Conservation (phyloP, 148 eudicot species). For the Spergularia bocconei region DNA sequence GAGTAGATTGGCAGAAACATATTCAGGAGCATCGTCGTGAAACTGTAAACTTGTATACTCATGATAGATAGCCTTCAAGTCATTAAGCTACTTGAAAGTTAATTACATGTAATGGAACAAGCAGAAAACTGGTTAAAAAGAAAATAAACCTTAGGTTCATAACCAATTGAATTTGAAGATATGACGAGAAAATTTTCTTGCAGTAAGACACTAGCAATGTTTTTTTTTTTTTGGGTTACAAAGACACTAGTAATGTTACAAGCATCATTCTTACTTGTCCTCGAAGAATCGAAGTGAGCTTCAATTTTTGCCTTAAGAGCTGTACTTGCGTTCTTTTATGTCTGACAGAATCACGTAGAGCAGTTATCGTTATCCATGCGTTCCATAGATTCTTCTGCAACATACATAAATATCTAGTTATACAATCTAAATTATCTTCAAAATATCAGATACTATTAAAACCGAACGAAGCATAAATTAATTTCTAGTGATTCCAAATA, state of each 20-base stretch:
- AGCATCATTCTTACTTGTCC: conserved; percentile 62
- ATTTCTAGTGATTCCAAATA: neutral
- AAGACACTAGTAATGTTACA: neutral
- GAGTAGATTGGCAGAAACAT: neutral
- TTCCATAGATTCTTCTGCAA: conserved; percentile 87
- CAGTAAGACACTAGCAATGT: neutral
- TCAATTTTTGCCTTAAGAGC: conserved; percentile 76
- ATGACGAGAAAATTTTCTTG: neutral
- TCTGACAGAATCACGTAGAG: conserved; percentile 85
- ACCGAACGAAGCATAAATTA: neutral
- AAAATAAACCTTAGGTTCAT: neutral
- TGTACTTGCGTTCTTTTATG: conserved; percentile 75
- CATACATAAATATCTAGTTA: conserved; percentile 7
- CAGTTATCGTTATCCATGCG: conserved; percentile 85
- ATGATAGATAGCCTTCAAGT: neutral
- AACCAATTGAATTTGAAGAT: neutral
- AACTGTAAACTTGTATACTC: neutral
- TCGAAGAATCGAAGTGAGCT: conserved; percentile 76
- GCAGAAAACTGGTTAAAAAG: neutral
- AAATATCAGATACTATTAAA: neutral
- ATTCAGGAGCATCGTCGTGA: neutral
- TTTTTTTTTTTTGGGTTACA: neutral
- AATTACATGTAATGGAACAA: neutral
- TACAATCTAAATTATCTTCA: neutral
- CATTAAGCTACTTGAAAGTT: neutral